A percentile compares a stretch with the other conserved stretches of the same genome.
Conservation (phyloP, 2,329 filamentous ascomycete genomes). For the Gliomastix tumulicola region DNA sequence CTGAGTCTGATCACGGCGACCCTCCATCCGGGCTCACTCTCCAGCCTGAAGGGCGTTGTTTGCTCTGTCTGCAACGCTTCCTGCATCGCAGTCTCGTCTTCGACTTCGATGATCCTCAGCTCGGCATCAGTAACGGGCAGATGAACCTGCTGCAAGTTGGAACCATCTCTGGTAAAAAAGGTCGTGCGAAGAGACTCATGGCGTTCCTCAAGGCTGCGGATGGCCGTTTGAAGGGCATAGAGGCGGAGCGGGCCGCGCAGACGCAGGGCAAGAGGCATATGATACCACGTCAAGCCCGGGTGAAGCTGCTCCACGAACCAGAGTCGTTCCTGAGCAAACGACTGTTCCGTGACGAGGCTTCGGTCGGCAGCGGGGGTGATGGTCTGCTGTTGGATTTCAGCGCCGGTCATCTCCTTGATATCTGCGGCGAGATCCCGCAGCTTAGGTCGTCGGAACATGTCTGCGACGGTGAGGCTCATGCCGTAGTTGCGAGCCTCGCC, state of each 20-base stretch:
- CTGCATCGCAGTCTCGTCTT: background rate
- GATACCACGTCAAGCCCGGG: conserved; percentile 1
- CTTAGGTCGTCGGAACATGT: conserved; percentile 1
- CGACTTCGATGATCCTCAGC: conserved; percentile 1
- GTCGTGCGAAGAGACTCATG: conserved; percentile 8
- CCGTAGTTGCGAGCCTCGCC: conserved; percentile 1
- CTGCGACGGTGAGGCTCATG: background rate
- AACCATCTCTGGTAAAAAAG: conserved; percentile 2
- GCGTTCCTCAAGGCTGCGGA: conserved; percentile 7
- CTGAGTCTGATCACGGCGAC: conserved; percentile 5
- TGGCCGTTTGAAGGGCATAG: conserved; percentile 1
- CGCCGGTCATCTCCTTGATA: too few species aligned
- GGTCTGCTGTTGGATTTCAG: too few species aligned
- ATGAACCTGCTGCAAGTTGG: conserved; percentile 1
- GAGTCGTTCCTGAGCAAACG: conserved; percentile 7
- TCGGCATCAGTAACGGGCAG: background rate
- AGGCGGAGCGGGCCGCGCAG: conserved; percentile 4
- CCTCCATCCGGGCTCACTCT: conserved; percentile 6
- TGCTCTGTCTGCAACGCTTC: conserved; percentile 3
- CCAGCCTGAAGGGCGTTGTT: conserved; percentile 5
- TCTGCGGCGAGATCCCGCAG: background rate
- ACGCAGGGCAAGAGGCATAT: conserved; percentile 5
- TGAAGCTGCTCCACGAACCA: conserved; percentile 9
- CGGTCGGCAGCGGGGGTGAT: too few species aligned
- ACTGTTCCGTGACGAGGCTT: too few species aligned